Conservation (phyloP, 2,329 filamentous ascomycete species). For the Aplosporella prunicola region DNA sequence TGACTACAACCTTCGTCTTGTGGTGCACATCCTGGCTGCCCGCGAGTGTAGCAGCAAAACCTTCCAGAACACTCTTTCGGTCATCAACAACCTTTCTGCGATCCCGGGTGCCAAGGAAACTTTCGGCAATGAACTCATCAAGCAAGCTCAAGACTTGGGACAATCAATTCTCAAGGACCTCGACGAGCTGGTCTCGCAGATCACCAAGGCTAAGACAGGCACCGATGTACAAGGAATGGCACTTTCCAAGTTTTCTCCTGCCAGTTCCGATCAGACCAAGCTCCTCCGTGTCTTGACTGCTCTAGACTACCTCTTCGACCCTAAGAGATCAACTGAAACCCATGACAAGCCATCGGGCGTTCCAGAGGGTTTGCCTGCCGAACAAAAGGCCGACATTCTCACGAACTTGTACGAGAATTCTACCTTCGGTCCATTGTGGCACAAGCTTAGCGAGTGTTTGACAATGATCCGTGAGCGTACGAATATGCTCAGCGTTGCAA, state of each 20-base stretch:
- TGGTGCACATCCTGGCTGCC: slow-evolving; percentile 94
- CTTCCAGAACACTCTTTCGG: slow-evolving; percentile 92
- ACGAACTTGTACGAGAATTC: slow-evolving; percentile 82
- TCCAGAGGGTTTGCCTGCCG: slow-evolving; percentile 45
- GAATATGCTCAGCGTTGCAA: slow-evolving; percentile 94
- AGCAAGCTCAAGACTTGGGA: slow-evolving; percentile 75
- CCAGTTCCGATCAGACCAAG: slow-evolving; percentile 94
- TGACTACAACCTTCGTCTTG: slow-evolving; percentile 77
- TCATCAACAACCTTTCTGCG: slow-evolving; percentile 95
- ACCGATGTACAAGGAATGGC: slow-evolving; percentile 94
- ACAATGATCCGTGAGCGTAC: slow-evolving; percentile 81
- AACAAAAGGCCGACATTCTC: slow-evolving; percentile 74
- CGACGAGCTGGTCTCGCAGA: slow-evolving; percentile 74
- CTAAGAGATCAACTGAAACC: slow-evolving; percentile 51
- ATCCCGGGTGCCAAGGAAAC: slow-evolving; percentile 82
- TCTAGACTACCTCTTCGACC: slow-evolving; percentile 89
- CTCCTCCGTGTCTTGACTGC: slow-evolving; percentile 85
- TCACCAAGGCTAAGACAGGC: slow-evolving; percentile 74
- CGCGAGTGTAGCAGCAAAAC: slow-evolving; percentile 96
- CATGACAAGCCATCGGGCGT: slow-evolving; percentile 36
- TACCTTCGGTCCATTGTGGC: slow-evolving; percentile 86
- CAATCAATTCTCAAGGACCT: slow-evolving; percentile 78
- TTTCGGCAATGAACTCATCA: slow-evolving; percentile 87
- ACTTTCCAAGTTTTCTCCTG: slow-evolving; percentile 88
- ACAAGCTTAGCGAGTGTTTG: slow-evolving; percentile 80